Evolutionary conservation across 805 yeast species (phyloP), one percentile per base, ranked within the genome.

Genomic region (Candida michaelii): DNA sequence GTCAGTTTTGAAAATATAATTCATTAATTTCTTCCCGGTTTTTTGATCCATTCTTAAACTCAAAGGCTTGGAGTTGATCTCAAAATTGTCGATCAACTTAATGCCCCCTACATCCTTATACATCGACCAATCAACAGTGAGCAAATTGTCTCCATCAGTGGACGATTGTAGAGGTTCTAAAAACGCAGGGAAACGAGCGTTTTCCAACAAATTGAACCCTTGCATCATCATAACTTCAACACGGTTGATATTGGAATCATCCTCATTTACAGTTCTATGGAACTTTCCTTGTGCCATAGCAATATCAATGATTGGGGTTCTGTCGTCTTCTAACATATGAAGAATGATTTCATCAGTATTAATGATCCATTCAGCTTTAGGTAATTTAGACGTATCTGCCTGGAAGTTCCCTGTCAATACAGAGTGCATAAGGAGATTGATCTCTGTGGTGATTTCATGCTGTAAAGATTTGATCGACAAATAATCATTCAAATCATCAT

Each of bases 401-500:
- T 54, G 45, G 4, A 53, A 38, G 27, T 66, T 66, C 1, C 74
- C 76, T 13, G 66, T 56, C 17, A 67, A 56, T 8, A 70, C 54
- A 0, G 73, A 60, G 34, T 62, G 63, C 53, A 69, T 58, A 51
- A 68, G 50, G 15, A 70, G 48, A 36, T 57, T 63, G 1, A 70
- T 57, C 31, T 69, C 74, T 11, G 59, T 57, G 5, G 53, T 47
- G 11, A 71, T 53, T 43, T 53, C 68, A 51, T 48, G 71, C 65
- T 47, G 52, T 30, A 64, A 64, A 13, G 50, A 33, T 43, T 58
- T 44, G 60, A 73, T 60, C 30, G 65, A 54, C n/a, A 66, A 56
- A 44, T 71, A 59, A 40, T 78, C 76, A 39, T 69, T 68, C 40
- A 66, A 59, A 11, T 71, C 73, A 29, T 71, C 74, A 45, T 80